Conservation (phyloP, 1,284 basidiomycete genomes). For the Leccinum fallax region DNA sequence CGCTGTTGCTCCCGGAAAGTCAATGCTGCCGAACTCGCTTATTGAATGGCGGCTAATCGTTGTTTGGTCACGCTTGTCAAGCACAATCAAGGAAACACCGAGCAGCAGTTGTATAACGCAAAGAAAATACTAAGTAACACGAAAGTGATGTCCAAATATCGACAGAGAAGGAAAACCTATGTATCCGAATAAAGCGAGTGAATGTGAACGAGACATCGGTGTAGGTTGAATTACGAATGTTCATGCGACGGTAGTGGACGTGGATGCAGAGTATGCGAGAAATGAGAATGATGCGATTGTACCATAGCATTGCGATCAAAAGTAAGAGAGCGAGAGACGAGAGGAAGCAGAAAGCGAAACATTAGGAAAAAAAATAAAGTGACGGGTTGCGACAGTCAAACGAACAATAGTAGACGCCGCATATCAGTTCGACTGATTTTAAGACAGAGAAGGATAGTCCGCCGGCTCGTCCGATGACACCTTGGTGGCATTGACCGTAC, state of each 20-base stretch:
- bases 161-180: conserved; percentile 33
- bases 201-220: conserved; percentile 24
- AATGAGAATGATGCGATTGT: conserved; percentile 36
- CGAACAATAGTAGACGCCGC: background rate
- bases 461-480: conserved; percentile 28
- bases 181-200: conserved; percentile 27
- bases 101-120: background rate
- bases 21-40: conserved; percentile 6
- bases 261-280: conserved; percentile 35
- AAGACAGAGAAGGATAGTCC: conserved; percentile 35
- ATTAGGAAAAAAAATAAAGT: conserved; percentile 6
- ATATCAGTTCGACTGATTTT: conserved; percentile 18
- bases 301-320: conserved; percentile 43
- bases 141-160: conserved; percentile 31
- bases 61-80: conserved; percentile 35
- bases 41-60: conserved; percentile 1
- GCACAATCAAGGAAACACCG: background rate
- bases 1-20: conserved; percentile 1
- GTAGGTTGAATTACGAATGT: conserved; percentile 42
- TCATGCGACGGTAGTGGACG: conserved; percentile 35
- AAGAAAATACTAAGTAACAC: conserved; percentile 12
- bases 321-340: conserved; percentile 13
- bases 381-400: conserved; percentile 14
- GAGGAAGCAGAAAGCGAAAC: conserved; percentile 1
- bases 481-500: conserved; percentile 33